Base-by-base conservation (phyloP, 2,329 filamentous ascomycete genomes). In the Fusarium oxysporum region DNA sequence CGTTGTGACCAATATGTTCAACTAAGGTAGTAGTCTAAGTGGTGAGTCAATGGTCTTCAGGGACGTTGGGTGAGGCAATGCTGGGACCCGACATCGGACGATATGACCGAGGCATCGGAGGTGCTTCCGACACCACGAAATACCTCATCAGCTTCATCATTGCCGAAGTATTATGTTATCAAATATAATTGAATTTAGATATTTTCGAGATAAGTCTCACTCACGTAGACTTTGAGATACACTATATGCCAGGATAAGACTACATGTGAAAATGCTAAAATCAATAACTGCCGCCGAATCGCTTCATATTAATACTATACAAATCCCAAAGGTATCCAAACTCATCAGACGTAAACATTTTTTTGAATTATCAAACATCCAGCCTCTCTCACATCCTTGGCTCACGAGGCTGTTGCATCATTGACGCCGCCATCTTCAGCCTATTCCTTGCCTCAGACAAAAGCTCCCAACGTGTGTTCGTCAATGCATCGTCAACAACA, bases 401-500 rank as follows among this genome's bases (percentile, higher is more conserved):
- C 23, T 74, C 73, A 23, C 69, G 56, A 7, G 75, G 68, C 38
- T 77, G 73, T 41, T 77, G 75, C 76, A 77, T 78, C 71, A 76
- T 77, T 5, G 74, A 77, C 5, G 76, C 76, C 35, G 76, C 76
- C 73, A 73, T 78, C 37, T 69, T 72, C 23, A 78, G 14, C 40
- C 76, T 65, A 16, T 78, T 76, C 35, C 76, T 72, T 32, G 76
- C 76, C 47, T 78, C 76, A 9, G 74, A 58, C 28, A 78, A 30
- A 16, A 78, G 75, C 56, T 78, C 76, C 76, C 76, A 78, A 13
- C 62, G 68, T 8, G 76, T 77, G 16, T 68, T 74, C 1, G 73
- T 75, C 54, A 78, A 54, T 8, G 76, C 75, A 23, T 77, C 72
- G 44, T 78, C 76, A 16, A 78, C 76, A 16, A 78, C 62, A 13